Conservation (phyloP, 345 rosid species). For the Trapa incisa region DNA sequence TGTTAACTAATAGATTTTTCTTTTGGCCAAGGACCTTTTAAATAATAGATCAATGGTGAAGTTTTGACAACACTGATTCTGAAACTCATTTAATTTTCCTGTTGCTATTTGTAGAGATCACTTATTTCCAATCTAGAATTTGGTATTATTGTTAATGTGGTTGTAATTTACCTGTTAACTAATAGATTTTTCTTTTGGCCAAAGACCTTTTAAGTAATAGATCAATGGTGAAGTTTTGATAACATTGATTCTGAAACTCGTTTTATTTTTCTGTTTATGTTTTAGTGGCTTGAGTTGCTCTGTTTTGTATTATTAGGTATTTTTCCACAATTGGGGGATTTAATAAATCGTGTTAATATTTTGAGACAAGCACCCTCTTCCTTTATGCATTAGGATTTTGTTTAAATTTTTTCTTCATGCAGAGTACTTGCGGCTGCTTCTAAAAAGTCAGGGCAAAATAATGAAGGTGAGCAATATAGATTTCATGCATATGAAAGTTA, state of each 20-base stretch:
- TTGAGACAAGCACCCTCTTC: not conserved
- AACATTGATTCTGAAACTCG: not conserved
- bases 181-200: too few relatives aligned
- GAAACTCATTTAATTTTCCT: not conserved
- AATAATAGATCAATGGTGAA: not conserved
- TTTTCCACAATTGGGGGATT: not conserved
- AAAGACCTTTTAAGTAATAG: not conserved
- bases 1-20: too few relatives aligned
- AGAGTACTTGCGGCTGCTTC: slow-evolving; percentile 94
- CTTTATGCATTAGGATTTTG: not conserved
- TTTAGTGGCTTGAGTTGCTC: not conserved
- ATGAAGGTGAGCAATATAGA: slow-evolving; percentile 36
- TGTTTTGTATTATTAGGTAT: not conserved
- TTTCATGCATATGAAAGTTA: not conserved
- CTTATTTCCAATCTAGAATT: too few relatives aligned
- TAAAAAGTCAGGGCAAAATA: slow-evolving; percentile 42
- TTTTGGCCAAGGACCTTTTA: too few relatives aligned
- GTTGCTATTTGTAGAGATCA: too few relatives aligned
- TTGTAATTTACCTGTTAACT: too few relatives aligned
- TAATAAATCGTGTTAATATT: not conserved
- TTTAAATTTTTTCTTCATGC: slow-evolving; percentile 15
- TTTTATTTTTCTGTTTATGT: not conserved
- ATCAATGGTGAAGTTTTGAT: not conserved
- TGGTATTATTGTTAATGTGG: too few relatives aligned
- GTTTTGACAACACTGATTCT: not conserved